Evolutionary conservation across 768 basidiomycete genomes (phyloP).

Genomic region (Daedaleopsis sinensis): DNA sequence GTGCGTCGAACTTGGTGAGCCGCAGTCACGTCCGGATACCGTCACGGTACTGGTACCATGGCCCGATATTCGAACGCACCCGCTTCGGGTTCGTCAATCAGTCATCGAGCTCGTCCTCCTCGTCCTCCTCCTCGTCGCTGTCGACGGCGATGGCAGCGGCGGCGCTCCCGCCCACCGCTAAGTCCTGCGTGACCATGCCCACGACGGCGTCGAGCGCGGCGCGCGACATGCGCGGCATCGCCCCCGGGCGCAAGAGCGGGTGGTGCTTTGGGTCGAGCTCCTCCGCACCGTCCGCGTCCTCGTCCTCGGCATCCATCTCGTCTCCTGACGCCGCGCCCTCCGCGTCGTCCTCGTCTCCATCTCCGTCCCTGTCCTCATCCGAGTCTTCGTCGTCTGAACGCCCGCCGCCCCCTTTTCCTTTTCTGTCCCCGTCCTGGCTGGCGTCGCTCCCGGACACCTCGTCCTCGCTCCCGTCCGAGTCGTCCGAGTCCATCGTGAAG

Average conservation of each 20-base stretch:
- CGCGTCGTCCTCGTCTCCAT: slow-evolving; percentile 35
- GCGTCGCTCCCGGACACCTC: slow-evolving; percentile 41
- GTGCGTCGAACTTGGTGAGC: too few species aligned
- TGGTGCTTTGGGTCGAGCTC: slow-evolving; percentile 59
- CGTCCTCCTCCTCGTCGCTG: slow-evolving; percentile 47
- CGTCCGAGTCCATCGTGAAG: slow-evolving; percentile 28
- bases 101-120: slow-evolving; percentile 56
- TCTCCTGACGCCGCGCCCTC: slow-evolving; percentile 21
- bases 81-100: too few species aligned
- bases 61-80: too few species aligned
- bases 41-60: too few species aligned
- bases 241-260: slow-evolving; percentile 65
- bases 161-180: slow-evolving; percentile 41
- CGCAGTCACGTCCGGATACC: too few species aligned
- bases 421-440: slow-evolving; percentile 29
- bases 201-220: slow-evolving; percentile 68
- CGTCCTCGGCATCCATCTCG: slow-evolving; percentile 38
- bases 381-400: slow-evolving; percentile 5
- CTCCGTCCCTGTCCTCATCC: slow-evolving; percentile 26
- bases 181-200: slow-evolving; percentile 59
- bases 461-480: slow-evolving; percentile 12
- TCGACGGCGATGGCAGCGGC: slow-evolving; percentile 20
- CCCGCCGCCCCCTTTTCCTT: slow-evolving; percentile 11
- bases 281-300: slow-evolving; percentile 43
- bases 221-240: slow-evolving; percentile 68